A percentile compares a stretch with the other conserved stretches of the same genome.
These are phyloP conservation scores for Lignosus rhinocerotis DNA, from an alignment of 1,284 basidiomycete species.

Conservation along the genomic window DNA sequence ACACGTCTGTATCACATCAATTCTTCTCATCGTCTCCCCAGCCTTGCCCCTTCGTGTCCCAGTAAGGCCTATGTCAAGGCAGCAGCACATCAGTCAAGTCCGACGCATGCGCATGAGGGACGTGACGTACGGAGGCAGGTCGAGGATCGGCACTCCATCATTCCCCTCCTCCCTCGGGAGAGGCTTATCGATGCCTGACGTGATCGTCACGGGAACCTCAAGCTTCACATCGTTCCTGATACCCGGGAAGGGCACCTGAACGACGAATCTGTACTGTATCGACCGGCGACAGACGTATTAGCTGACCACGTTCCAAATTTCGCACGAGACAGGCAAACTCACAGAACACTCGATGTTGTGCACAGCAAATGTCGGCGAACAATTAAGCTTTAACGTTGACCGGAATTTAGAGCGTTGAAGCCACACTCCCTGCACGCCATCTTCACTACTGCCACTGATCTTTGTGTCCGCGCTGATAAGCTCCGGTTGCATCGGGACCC, in stretches of 20 bases:
- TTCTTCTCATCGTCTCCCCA: too few relatives aligned
- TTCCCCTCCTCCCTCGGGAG: background rate
- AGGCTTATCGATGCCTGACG: slow-evolving; percentile 6
- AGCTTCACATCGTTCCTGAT: slow-evolving; percentile 4
- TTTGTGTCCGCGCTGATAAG: background rate
- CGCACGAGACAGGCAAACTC: background rate
- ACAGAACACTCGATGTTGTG: slow-evolving; percentile 3
- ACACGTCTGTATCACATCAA: too few relatives aligned
- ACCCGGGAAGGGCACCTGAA: slow-evolving; percentile 12
- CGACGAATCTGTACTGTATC: background rate
- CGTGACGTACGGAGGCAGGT: too few relatives aligned
- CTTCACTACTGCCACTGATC: background rate
- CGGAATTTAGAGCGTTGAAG: slow-evolving; percentile 10
- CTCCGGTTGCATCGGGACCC: background rate
- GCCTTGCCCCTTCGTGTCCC: too few relatives aligned
- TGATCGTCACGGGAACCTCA: slow-evolving; percentile 1
- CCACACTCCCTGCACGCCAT: slow-evolving; percentile 3
- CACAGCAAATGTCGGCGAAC: slow-evolving; percentile 12
- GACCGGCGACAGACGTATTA: background rate
- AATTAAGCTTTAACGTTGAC: slow-evolving; percentile 10
- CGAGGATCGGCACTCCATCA: too few relatives aligned
- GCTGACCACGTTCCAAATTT: background rate
- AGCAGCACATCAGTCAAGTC: too few relatives aligned
- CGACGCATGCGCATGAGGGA: too few relatives aligned
- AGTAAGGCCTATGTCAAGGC: too few relatives aligned